A percentile compares a stretch with the other conserved stretches of the same genome.
These are phyloP conservation scores for Kluyveromyces lactis DNA, from an alignment of 805 yeast genomes.

Conservation along the genomic window DNA sequence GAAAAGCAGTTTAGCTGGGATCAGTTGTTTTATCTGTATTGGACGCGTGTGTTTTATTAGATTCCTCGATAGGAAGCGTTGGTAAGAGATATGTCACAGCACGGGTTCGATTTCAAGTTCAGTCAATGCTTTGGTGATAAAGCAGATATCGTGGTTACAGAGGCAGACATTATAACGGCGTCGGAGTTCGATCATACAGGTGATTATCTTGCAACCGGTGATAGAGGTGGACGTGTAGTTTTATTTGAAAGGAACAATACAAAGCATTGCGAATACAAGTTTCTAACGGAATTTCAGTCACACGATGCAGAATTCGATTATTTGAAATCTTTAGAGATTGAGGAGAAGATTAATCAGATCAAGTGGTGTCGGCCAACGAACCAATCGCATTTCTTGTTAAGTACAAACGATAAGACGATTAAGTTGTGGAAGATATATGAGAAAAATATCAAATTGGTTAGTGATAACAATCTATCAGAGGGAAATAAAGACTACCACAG, in stretches of 20 bases:
- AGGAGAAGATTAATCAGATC: constrained; percentile 95
- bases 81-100: constrained; percentile 20
- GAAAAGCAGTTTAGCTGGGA: too few species aligned
- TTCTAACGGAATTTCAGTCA: constrained; percentile 93
- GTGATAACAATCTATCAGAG: constrained; percentile 77
- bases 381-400: constrained; percentile 80
- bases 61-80: too few species aligned
- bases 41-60: too few species aligned
- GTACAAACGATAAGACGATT: constrained; percentile 97
- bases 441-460: constrained; percentile 82
- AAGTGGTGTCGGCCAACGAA: constrained; percentile 90
- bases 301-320: constrained; percentile 99
- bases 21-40: too few species aligned
- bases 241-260: constrained; percentile 82
- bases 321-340: constrained; percentile 90
- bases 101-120: constrained; percentile 49
- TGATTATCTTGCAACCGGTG: constrained; percentile 95
- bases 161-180: constrained; percentile 94
- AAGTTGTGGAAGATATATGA: constrained; percentile 95
- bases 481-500: constrained; percentile 9
- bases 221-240: constrained; percentile 96
- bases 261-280: constrained; percentile 82
- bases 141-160: constrained; percentile 94
- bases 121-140: constrained; percentile 98
- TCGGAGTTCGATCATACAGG: constrained; percentile 96